A percentile compares a stretch with the other conserved stretches of the same genome.
phyloP scores from a whole-genome alignment of 1,139 yeast genomes.

The Hansenula sp. region DNA sequence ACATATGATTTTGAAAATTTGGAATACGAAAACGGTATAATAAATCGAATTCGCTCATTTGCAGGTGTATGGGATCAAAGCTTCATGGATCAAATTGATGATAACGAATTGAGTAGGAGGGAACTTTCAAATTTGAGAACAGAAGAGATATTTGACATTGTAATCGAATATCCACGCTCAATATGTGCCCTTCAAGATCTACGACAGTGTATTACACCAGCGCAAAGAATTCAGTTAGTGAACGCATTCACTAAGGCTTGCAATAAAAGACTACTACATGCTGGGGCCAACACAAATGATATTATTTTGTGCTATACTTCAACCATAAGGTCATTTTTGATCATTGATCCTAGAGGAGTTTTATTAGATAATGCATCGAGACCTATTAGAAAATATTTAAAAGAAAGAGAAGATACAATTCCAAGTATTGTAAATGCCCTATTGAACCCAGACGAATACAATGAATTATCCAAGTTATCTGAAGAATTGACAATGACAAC shows the following conservation, averaged over 20 bases:
- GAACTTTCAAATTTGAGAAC: constrained; percentile 51
- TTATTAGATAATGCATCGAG: constrained; percentile 71
- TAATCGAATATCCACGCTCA: constrained; percentile 55
- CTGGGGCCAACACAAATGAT: constrained; percentile 78
- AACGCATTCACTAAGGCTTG: constrained; percentile 53
- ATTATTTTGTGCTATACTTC: constrained; percentile 67
- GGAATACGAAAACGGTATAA: constrained; percentile 7
- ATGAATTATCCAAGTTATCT: constrained; percentile 43
- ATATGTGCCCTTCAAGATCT: constrained; percentile 61
- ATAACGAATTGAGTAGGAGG: constrained; percentile 29
- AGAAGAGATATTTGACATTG: constrained; percentile 61
- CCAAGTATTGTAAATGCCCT: constrained; percentile 68
- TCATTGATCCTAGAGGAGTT: constrained; percentile 88
- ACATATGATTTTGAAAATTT: constrained; percentile 9
- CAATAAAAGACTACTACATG: constrained; percentile 54
- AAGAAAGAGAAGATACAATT: constrained; percentile 71
- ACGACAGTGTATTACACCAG: constrained; percentile 37
- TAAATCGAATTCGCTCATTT: constrained; percentile 3
- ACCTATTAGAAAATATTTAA: constrained; percentile 63
- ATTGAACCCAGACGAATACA: constrained; percentile 43
- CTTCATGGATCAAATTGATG: constrained; percentile 15
- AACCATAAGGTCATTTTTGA: constrained; percentile 66
- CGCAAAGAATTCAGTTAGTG: constrained; percentile 22
- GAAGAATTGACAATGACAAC: constrained; percentile 37
- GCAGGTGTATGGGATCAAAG: constrained; percentile 17